These are phyloP conservation scores for Penicillium ochrochloron DNA, from an alignment of 495 filamentous ascomycete genomes.

Conservation along the genomic window DNA sequence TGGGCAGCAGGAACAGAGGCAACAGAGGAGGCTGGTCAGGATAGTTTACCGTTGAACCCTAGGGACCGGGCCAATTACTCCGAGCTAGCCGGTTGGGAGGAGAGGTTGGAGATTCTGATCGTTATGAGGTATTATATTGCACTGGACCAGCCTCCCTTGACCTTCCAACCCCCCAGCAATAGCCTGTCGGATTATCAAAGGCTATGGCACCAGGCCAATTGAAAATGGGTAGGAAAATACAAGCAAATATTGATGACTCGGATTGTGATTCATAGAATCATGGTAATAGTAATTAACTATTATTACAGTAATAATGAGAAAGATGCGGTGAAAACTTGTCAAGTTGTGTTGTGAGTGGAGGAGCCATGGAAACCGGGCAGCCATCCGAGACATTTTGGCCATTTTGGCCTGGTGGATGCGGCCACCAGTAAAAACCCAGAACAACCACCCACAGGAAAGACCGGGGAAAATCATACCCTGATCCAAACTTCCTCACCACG, in stretches of 20 bases:
- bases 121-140: background rate
- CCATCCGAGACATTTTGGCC: constrained; percentile 14
- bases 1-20: background rate
- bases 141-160: background rate
- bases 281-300: background rate
- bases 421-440: background rate
- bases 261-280: background rate
- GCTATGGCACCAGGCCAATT: constrained; percentile 12
- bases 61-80: background rate
- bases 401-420: background rate
- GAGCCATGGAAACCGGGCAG: background rate
- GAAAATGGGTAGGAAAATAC: constrained; percentile 4
- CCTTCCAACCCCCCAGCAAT: background rate
- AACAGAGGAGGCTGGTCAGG: background rate
- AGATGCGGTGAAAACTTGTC: background rate
- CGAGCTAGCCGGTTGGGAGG: background rate
- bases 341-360: background rate
- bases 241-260: background rate
- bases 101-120: background rate
- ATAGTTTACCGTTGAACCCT: constrained; percentile 10
- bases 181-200: background rate
- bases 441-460: background rate
- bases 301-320: background rate
- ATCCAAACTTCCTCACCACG: background rate
- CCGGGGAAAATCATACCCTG: background rate